A percentile compares a stretch with the other conserved stretches of the same genome.
Evolutionary conservation across 441 rosid species (phyloP).

Genomic region (Hura crepitans): DNA sequence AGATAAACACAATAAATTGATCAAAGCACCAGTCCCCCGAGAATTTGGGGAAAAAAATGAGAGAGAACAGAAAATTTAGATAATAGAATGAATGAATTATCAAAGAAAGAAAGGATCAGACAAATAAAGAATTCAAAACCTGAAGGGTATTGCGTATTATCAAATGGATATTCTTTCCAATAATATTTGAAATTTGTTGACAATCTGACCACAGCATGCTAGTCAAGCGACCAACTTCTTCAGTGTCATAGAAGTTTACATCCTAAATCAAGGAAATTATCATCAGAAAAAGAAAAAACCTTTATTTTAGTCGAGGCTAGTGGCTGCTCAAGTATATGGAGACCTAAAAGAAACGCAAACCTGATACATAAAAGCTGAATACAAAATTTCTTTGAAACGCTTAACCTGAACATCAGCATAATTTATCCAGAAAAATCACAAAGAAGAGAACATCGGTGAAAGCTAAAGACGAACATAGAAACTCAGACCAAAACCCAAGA

Average conservation of each 20-base stretch:
- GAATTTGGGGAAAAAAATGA: slow-evolving; percentile 18
- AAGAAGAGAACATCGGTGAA: not conserved
- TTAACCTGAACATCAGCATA: slow-evolving; percentile 34
- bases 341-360: slow-evolving; percentile 22
- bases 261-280: slow-evolving; percentile 34
- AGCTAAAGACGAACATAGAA: not conserved
- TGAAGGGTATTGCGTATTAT: slow-evolving; percentile 49
- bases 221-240: slow-evolving; percentile 51
- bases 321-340: not conserved
- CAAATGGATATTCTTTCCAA: slow-evolving; percentile 44
- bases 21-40: slow-evolving; percentile 53
- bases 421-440: not conserved
- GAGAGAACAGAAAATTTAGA: not conserved
- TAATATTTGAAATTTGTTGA: slow-evolving; percentile 42
- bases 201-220: slow-evolving; percentile 60
- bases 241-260: slow-evolving; percentile 42
- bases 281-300: slow-evolving; percentile 13
- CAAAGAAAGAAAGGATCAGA: not conserved
- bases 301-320: not conserved
- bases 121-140: slow-evolving; percentile 29
- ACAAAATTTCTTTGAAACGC: slow-evolving; percentile 41
- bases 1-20: slow-evolving; percentile 47
- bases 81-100: not conserved
- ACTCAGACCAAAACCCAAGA: not conserved
- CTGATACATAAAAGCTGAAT: slow-evolving; percentile 43